Evolutionary conservation across 169 alveolate species (phyloP), one percentile per base, ranked within the genome.

Genomic region (Plasmodium knowlesi): DNA sequence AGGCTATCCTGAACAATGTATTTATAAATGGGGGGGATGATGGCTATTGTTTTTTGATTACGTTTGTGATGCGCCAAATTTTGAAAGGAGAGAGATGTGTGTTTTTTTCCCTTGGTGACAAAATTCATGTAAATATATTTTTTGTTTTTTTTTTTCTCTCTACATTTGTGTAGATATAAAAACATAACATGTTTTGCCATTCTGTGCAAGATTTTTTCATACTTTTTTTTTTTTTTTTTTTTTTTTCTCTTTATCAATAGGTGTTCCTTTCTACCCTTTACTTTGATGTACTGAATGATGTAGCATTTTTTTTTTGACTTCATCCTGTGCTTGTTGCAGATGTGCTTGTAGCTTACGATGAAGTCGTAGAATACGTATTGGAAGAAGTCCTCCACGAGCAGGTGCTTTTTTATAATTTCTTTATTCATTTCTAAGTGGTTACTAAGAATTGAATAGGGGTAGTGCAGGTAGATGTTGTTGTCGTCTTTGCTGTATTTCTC

Each of bases 21-120:
- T 41, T 89, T 89, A 61, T 89, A 89, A 19, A 89, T 89, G 34
- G 94, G 94, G 9, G 94, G 94, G 22, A 89, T 89, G 53, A 89
- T 89, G 10, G 67, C 94, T 89, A 79, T 89, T 32, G 67, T 22
- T 79, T 80, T 82, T 57, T 82, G 57, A 30, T 9, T 82, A 32
- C 57, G 25, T 37, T 37, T 46, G 22, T 82, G 43, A 74, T 16
- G 34, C 67, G 32, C 25, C 57, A 32, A 41, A 41, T 53, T 74
- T 43, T 54, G 34, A 54, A 30, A 54, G 19, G 85, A 50, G 34
- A 28, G 41, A 39, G 12, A 3, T 61, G 32, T 22, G 28, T 19
- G 8, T 3, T 30, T 73, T 85, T 53, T 41, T 22, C 61, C 41
- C 79, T 74, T 74, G 37, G 61, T 76, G 28, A 50, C 30, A 85